Evolutionary conservation across 176 grass and related monocot genomes (phyloP).

Genomic region (Areca catechu): DNA sequence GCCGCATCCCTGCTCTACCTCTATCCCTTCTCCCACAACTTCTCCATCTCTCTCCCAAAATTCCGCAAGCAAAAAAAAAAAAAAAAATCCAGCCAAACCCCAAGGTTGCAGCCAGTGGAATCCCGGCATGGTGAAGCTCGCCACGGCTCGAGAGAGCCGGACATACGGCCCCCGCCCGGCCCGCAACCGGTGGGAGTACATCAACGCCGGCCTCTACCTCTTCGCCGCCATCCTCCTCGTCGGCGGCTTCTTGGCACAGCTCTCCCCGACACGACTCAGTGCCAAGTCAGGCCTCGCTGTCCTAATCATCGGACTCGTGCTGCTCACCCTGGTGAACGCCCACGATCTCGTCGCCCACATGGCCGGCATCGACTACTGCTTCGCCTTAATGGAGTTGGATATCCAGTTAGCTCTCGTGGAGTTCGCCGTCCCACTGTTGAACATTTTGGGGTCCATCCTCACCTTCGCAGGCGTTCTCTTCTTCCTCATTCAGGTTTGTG

Average conservation of each 20-base stretch:
- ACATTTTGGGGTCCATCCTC: slow-evolving; percentile 42
- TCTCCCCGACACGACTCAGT: slow-evolving; percentile 21
- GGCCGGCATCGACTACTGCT: slow-evolving; percentile 55
- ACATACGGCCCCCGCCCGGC: slow-evolving; percentile 36
- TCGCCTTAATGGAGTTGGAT: slow-evolving; percentile 43
- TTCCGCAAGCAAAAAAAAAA: too few relatives aligned
- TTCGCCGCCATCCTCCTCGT: slow-evolving; percentile 39
- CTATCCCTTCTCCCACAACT: not conserved
- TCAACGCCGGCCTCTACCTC: slow-evolving; percentile 68
- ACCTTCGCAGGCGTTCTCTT: slow-evolving; percentile 47
- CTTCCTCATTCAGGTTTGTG: slow-evolving; percentile 55
- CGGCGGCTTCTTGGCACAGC: slow-evolving; percentile 29
- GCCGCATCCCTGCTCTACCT: not conserved
- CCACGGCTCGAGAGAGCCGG: slow-evolving; percentile 61
- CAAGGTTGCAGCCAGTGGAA: too few relatives aligned
- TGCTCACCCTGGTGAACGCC: slow-evolving; percentile 31
- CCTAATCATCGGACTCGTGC: slow-evolving; percentile 29
- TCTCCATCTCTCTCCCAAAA: slow-evolving; percentile 2
- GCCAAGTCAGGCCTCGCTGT: slow-evolving; percentile 32
- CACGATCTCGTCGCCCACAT: slow-evolving; percentile 70
- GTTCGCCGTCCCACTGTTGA: slow-evolving; percentile 41
- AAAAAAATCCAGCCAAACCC: too few relatives aligned
- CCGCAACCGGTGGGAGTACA: slow-evolving; percentile 69
- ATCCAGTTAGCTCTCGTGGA: slow-evolving; percentile 65
- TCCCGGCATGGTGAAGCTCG: slow-evolving; percentile 62